phyloP scores from a whole-genome alignment of 2,329 filamentous ascomycete species.

The Alternaria sp. region DNA sequence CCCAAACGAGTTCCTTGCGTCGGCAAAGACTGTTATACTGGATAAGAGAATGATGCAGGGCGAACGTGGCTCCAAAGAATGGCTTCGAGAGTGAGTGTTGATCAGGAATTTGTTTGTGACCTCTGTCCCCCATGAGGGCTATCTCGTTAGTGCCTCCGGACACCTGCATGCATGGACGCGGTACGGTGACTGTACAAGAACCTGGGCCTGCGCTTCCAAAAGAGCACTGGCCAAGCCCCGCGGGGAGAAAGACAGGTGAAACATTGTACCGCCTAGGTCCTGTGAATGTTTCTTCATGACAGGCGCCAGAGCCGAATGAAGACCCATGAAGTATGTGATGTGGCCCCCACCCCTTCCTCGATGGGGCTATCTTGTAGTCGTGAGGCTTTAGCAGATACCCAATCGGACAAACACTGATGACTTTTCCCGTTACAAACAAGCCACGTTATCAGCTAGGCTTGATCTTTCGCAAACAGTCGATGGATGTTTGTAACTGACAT shows the following conservation, averaged over 20 bases:
- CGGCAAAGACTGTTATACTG: neutral
- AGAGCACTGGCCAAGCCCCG: slow-evolving; percentile 2
- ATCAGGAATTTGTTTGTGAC: slow-evolving; percentile 9
- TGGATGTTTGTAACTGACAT: slow-evolving; percentile 18
- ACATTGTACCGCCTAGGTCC: slow-evolving; percentile 15
- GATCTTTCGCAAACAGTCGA: neutral
- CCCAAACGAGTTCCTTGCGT: slow-evolving; percentile 9
- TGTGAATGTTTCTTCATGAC: slow-evolving; percentile 5
- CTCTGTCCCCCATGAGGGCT: neutral
- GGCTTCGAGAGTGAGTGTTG: neutral
- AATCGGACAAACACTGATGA: slow-evolving; percentile 4
- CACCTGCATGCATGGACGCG: slow-evolving; percentile 9
- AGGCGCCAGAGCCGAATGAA: slow-evolving; percentile 6
- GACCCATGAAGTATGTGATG: neutral
- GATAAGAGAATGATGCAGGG: neutral
- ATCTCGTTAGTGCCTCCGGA: slow-evolving; percentile 2
- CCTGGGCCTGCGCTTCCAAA: slow-evolving; percentile 8
- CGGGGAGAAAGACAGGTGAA: slow-evolving; percentile 13
- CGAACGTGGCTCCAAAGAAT: slow-evolving; percentile 15
- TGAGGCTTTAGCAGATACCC: neutral
- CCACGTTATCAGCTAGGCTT: neutral
- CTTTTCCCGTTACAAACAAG: neutral
- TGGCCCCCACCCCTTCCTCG: neutral
- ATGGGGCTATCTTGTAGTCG: neutral
- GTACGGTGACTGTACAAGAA: slow-evolving; percentile 8